Conservation (phyloP, 495 filamentous ascomycete genomes). For the Venustampulla echinocandica region DNA sequence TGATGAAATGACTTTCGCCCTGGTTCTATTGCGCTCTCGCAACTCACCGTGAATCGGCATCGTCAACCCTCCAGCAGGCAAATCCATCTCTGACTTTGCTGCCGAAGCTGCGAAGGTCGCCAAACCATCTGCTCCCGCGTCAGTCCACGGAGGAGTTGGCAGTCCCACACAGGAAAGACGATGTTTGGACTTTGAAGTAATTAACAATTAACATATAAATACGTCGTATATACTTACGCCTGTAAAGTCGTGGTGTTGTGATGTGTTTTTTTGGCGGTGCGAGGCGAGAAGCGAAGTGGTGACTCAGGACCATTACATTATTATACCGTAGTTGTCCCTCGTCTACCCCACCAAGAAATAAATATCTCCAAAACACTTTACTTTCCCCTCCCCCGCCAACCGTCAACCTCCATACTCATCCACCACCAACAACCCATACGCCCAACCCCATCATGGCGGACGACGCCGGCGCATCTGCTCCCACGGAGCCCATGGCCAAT, state of each 20-base stretch:
- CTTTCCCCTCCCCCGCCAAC: neutral
- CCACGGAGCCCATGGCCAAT: constrained; percentile 56
- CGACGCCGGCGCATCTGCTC: constrained; percentile 35
- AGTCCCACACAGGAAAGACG: too few species aligned
- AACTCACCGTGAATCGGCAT: constrained; percentile 36
- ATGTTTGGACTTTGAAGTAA: too few species aligned
- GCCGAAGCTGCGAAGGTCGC: constrained; percentile 4
- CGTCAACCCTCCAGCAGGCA: constrained; percentile 30
- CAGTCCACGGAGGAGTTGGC: neutral
- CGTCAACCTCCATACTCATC: neutral
- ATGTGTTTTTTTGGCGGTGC: too few species aligned
- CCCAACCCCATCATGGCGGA: constrained; percentile 21
- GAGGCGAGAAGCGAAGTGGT: too few species aligned
- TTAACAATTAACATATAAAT: too few species aligned
- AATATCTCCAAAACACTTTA: constrained; percentile 3
- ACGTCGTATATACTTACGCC: too few species aligned
- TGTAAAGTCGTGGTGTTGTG: too few species aligned
- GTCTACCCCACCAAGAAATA: constrained; percentile 5
- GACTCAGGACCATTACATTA: too few species aligned
- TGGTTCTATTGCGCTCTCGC: constrained; percentile 41
- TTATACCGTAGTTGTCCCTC: too few species aligned
- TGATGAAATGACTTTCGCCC: too few species aligned
- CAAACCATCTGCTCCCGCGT: neutral
- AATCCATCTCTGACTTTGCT: constrained; percentile 5
- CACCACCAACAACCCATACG: too few species aligned